Base-by-base conservation (phyloP, 257 asterid genomes). In the Perilla frutescens region DNA sequence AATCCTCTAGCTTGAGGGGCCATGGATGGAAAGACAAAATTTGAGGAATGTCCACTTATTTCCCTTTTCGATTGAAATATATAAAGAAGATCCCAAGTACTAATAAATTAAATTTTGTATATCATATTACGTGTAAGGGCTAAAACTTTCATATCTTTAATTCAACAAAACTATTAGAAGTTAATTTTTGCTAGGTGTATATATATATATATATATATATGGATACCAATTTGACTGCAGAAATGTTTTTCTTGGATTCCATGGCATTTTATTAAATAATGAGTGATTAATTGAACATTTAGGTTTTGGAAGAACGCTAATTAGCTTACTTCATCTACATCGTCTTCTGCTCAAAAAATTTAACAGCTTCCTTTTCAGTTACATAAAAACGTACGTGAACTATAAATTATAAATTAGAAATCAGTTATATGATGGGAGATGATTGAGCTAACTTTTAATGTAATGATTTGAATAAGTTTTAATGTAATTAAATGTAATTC, bases 251-350 rank as follows among this genome's bases (percentile, higher is more conserved):
- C 26, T 43, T 51, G 78, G 72, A 63, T 54, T 63, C 58, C 47
- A 15, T 29, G 55, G 56, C 70, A 15, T 44, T 13, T 10, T 7
- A 12, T 60, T 49, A 31, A 58, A 10, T 45, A 37, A 59, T 40
- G 29, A 31, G 36, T 32, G 55, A 44, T 73, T n/a, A n/a, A n/a
- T n/a, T 34, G 49, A 73, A 53, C 44, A 40, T 74, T 68, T 71
- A 12, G 58, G 41, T 20, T 26, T 62, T 79, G 74, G 71, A 31
- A 34, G 9, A 36, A 65, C 12, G 32, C 41, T 34, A 44, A 1
- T 45, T 3, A 14, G 34, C 48, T 77, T 51, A 68, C 67, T 71
- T 56, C 50, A 72, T 61, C 81, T 60, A 72, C 5, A 76, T 76
- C 66, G 77, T 50, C 76, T 49, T n/a, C 40, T 39, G 4, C 65